Conservation (phyloP, 129 eudicot genomes). For the Escallonia herrerae region DNA sequence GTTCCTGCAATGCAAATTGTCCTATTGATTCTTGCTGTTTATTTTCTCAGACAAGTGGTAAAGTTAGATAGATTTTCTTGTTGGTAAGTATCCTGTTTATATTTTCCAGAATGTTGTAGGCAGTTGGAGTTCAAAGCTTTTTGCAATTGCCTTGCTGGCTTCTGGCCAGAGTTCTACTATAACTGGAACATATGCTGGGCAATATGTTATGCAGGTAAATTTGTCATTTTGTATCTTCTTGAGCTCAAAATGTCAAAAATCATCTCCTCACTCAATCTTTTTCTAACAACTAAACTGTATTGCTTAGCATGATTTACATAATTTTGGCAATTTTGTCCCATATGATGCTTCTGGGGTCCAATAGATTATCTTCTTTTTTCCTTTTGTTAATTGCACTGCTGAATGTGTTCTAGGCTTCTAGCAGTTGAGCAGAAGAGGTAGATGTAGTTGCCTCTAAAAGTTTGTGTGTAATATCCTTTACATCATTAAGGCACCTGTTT, state of each 20-base stretch:
- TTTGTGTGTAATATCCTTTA: too few species aligned
- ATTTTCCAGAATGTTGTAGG: constrained; percentile 70
- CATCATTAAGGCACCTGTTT: too few species aligned
- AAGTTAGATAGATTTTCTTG: constrained; percentile 9
- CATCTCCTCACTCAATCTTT: not conserved
- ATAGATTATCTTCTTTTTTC: too few species aligned
- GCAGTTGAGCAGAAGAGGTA: too few species aligned
- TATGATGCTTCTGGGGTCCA: not conserved
- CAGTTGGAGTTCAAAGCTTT: constrained; percentile 91
- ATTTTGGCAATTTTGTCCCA: not conserved
- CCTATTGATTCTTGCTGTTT: not conserved
- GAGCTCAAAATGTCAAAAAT: not conserved
- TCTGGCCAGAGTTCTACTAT: constrained; percentile 99
- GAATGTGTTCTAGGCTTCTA: too few species aligned
- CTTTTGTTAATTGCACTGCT: too few species aligned
- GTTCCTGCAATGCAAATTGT: constrained; percentile 1
- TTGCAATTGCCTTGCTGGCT: constrained; percentile 94
- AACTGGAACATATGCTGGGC: constrained; percentile 99
- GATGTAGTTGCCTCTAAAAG: too few species aligned
- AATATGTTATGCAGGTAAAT: constrained; percentile 94
- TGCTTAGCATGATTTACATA: not conserved
- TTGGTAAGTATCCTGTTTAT: constrained; percentile 8
- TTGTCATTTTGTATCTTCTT: not conserved
- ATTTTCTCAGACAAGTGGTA: not conserved
- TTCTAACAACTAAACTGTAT: not conserved